Evolutionary conservation across 1,139 yeast genomes (phyloP).

Genomic region (Geotrichum carabidarum): DNA sequence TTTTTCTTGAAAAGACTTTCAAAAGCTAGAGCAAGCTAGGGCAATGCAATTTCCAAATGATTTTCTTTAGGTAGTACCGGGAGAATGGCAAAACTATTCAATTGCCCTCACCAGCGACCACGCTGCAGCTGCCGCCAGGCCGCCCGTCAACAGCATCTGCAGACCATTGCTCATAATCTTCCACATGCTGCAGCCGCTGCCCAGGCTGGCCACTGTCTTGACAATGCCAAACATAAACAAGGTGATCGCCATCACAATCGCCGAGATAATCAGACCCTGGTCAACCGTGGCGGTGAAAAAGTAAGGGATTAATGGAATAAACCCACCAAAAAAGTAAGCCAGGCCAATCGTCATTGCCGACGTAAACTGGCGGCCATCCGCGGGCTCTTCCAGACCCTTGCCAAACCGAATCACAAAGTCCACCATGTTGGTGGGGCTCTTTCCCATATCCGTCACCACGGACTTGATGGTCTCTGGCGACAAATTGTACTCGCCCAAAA

Average conservation of each 20-base stretch:
- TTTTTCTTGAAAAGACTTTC: background rate
- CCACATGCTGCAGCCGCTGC: slow-evolving; percentile 58
- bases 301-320: slow-evolving; percentile 73
- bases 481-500: slow-evolving; percentile 65
- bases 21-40: background rate
- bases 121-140: slow-evolving; percentile 94
- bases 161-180: slow-evolving; percentile 72
- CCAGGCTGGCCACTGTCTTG: slow-evolving; percentile 80
- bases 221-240: slow-evolving; percentile 80
- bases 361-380: slow-evolving; percentile 69
- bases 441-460: slow-evolving; percentile 59
- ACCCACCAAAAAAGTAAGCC: slow-evolving; percentile 73
- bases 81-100: slow-evolving; percentile 40
- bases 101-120: slow-evolving; percentile 84
- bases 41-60: background rate
- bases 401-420: slow-evolving; percentile 71
- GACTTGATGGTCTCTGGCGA: slow-evolving; percentile 55
- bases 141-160: slow-evolving; percentile 90
- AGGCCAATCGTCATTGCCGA: slow-evolving; percentile 73
- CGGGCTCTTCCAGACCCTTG: slow-evolving; percentile 74
- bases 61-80: background rate
- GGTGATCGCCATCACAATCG: slow-evolving; percentile 76
- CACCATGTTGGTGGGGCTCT: slow-evolving; percentile 55
- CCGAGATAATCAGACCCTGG: slow-evolving; percentile 70
- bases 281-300: slow-evolving; percentile 70